Evolutionary conservation across 805 yeast genomes (phyloP).

Genomic region (Suhomyces sp.): DNA sequence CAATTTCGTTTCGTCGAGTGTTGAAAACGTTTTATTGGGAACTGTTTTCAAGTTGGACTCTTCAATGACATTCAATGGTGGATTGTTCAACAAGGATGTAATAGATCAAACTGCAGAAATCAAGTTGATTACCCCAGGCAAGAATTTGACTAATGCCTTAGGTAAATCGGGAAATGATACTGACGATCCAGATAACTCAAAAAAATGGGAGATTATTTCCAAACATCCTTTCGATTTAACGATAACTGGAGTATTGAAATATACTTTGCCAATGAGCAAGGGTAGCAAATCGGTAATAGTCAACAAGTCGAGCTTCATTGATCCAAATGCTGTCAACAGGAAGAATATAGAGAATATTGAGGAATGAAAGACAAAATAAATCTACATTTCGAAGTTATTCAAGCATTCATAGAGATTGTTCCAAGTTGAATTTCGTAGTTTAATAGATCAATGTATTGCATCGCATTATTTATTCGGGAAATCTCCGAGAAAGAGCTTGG

Average conservation of each 20-base stretch:
- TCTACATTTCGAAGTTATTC: no score
- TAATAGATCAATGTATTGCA: no score
- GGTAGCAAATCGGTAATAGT: constrained; percentile 59
- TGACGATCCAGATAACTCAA: constrained; percentile 36
- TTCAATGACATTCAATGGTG: constrained; percentile 73
- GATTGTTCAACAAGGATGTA: constrained; percentile 63
- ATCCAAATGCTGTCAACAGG: constrained; percentile 38
- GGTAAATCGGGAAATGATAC: background rate
- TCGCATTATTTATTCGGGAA: no score
- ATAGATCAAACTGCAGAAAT: constrained; percentile 66
- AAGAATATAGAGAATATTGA: no score
- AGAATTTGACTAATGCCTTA: constrained; percentile 31
- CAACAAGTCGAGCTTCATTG: constrained; percentile 55
- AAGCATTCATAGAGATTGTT: no score
- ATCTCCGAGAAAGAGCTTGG: no score
- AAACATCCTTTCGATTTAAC: constrained; percentile 83
- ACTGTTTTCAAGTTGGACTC: constrained; percentile 64
- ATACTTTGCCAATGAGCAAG: constrained; percentile 62
- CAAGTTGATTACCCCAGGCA: constrained; percentile 73
- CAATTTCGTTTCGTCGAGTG: constrained; percentile 11
- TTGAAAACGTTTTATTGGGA: constrained; percentile 76
- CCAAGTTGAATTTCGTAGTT: no score
- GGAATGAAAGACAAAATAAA: no score
- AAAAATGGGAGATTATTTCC: constrained; percentile 73
- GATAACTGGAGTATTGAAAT: constrained; percentile 77